A percentile compares a stretch with the other conserved stretches of the same genome.
phyloP scores from a whole-genome alignment of 306 rosid genomes.

The Cicer arietinum region DNA sequence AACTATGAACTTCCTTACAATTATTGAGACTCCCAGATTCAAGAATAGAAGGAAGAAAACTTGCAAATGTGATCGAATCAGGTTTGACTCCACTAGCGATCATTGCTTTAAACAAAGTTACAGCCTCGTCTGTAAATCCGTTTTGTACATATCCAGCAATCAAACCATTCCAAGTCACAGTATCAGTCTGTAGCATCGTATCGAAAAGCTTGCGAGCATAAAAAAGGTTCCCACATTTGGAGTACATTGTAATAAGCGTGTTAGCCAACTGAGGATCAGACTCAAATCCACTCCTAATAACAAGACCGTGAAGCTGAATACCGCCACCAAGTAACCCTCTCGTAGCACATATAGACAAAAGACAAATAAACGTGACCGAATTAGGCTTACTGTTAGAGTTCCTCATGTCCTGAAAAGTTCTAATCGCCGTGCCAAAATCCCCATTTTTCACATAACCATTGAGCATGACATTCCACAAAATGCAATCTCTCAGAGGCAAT shows the following conservation, averaged over 20 bases:
- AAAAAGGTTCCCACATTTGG: conserved; percentile 60
- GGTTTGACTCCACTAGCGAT: conserved; percentile 64
- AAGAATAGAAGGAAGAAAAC: conserved; percentile 71
- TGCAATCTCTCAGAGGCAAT: conserved; percentile 62
- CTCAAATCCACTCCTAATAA: conserved; percentile 62
- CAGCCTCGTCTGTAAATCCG: conserved; percentile 63
- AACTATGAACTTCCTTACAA: conserved; percentile 72
- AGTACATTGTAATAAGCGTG: conserved; percentile 68
- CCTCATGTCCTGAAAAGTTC: conserved; percentile 64
- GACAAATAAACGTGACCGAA: conserved; percentile 65
- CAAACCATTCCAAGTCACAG: conserved; percentile 78
- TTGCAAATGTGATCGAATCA: conserved; percentile 69
- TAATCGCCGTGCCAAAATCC: conserved; percentile 54
- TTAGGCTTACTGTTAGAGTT: conserved; percentile 49
- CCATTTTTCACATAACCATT: conserved; percentile 67
- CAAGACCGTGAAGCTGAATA: conserved; percentile 75
- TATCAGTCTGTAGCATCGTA: conserved; percentile 59
- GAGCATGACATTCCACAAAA: conserved; percentile 89
- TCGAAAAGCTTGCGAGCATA: conserved; percentile 60
- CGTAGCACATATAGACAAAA: conserved; percentile 64
- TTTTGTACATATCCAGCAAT: conserved; percentile 76
- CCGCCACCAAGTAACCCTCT: conserved; percentile 62
- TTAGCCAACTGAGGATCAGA: conserved; percentile 65
- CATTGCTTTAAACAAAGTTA: conserved; percentile 59
- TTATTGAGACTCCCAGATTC: conserved; percentile 56